These are phyloP conservation scores for Candida alai DNA, from an alignment of 805 yeast genomes.

Conservation along the genomic window DNA sequence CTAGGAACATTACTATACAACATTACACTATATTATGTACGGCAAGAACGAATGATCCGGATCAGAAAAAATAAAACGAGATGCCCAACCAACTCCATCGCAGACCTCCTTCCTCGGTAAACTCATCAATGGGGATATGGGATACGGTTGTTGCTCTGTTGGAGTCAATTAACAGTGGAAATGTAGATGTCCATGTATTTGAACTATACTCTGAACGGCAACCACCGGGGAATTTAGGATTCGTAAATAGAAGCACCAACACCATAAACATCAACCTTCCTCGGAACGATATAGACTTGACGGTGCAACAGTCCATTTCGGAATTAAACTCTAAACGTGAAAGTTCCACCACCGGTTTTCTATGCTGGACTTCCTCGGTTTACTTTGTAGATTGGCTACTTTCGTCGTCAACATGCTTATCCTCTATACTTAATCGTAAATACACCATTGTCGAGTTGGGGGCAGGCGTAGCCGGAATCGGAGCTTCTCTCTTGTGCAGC, in stretches of 20 bases:
- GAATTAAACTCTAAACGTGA: conserved; percentile 29
- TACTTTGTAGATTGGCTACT: conserved; percentile 52
- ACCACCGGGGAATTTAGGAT: conserved; percentile 32
- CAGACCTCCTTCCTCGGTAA: too few relatives aligned
- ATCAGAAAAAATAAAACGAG: too few relatives aligned
- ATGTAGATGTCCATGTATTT: conserved; percentile 29
- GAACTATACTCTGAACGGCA: conserved; percentile 26
- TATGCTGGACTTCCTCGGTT: conserved; percentile 55
- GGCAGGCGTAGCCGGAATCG: conserved; percentile 55
- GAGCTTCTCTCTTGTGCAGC: conserved; percentile 38
- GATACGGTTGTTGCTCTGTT: too few relatives aligned
- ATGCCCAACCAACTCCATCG: too few relatives aligned
- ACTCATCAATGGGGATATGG: too few relatives aligned
- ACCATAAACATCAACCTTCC: conserved; percentile 20
- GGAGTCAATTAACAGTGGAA: conserved; percentile 19
- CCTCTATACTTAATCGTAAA: neutral
- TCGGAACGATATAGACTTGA: conserved; percentile 20
- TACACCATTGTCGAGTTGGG: conserved; percentile 51
- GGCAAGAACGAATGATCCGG: too few relatives aligned
- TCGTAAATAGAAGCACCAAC: conserved; percentile 26
- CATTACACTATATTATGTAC: too few relatives aligned
- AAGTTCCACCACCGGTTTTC: conserved; percentile 52
- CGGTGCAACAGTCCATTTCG: conserved; percentile 31
- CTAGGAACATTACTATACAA: too few relatives aligned
- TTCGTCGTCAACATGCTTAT: conserved; percentile 12